phyloP scores from a whole-genome alignment of 1,284 basidiomycete genomes.

The Anthracocystis walkeri region DNA sequence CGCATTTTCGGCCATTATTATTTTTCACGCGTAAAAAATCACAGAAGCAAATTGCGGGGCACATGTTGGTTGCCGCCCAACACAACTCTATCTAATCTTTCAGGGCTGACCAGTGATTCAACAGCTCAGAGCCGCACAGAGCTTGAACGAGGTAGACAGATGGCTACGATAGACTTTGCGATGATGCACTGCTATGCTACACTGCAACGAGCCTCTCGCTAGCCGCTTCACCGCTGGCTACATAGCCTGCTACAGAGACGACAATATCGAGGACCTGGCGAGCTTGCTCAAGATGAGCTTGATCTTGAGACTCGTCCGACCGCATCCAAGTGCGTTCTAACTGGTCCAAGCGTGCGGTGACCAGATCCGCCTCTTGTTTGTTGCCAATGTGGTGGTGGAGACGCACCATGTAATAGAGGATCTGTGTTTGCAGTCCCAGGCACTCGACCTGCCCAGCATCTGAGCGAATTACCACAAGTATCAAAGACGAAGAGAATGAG shows the following conservation, averaged over 20 bases:
- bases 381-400: constrained; percentile 42
- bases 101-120: background rate
- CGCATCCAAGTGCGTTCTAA: constrained; percentile 29
- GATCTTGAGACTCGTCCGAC: constrained; percentile 13
- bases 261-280: constrained; percentile 34
- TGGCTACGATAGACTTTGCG: too few relatives aligned
- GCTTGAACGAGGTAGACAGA: background rate
- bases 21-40: constrained; percentile 25
- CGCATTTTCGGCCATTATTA: background rate
- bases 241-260: constrained; percentile 37
- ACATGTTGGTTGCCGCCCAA: background rate
- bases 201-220: constrained; percentile 5
- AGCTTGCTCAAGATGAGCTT: constrained; percentile 18
- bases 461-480: background rate
- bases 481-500: background rate
- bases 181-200: background rate
- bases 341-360: constrained; percentile 11
- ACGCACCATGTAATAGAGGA: constrained; percentile 51
- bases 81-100: background rate
- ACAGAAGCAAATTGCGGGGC: background rate
- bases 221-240: constrained; percentile 41
- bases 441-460: constrained; percentile 36
- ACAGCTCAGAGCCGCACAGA: background rate
- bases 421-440: constrained; percentile 35
- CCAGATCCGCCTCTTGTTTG: background rate